Percentiles rank a stretch among this genome's conserved stretches.
These are phyloP conservation scores for Podila clonocystis DNA, from an alignment of 192 early-diverging fungal genomes.

Conservation along the genomic window DNA sequence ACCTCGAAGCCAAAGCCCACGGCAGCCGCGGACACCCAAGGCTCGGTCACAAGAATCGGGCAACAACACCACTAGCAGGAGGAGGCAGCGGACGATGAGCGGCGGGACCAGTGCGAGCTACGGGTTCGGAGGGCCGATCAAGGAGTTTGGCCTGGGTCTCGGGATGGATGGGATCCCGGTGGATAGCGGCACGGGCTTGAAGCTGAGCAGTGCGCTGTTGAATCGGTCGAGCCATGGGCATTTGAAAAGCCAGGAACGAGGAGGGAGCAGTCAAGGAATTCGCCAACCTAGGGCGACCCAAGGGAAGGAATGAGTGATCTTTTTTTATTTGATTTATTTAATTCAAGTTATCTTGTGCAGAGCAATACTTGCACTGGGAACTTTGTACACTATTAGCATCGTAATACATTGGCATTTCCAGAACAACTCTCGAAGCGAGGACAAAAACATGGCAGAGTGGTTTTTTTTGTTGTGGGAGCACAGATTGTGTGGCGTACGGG, in stretches of 20 bases:
- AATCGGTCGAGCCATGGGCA: constrained; percentile 2
- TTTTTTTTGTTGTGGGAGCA: too few species aligned
- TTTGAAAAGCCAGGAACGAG: neutral
- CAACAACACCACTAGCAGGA: neutral
- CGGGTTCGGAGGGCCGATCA: constrained; percentile 6
- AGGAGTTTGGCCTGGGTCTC: constrained; percentile 43
- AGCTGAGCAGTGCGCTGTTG: constrained; percentile 25
- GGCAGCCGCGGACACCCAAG: constrained; percentile 18
- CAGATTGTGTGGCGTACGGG: too few species aligned
- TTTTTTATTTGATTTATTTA: neutral
- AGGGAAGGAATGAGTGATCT: neutral
- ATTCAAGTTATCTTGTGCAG: too few species aligned
- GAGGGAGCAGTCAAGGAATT: neutral
- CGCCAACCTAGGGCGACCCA: neutral
- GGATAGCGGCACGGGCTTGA: constrained; percentile 36
- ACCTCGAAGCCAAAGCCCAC: constrained; percentile 5
- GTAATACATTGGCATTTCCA: too few species aligned
- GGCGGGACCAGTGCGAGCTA: constrained; percentile 25
- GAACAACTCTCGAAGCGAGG: too few species aligned
- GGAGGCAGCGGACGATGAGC: constrained; percentile 30
- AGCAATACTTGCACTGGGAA: too few species aligned
- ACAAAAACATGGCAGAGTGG: too few species aligned
- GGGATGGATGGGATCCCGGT: constrained; percentile 37
- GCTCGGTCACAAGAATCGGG: neutral
- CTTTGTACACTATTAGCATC: too few species aligned